Base-by-base conservation (phyloP, 2,329 filamentous ascomycete genomes). In the Cercospora zeina region DNA sequence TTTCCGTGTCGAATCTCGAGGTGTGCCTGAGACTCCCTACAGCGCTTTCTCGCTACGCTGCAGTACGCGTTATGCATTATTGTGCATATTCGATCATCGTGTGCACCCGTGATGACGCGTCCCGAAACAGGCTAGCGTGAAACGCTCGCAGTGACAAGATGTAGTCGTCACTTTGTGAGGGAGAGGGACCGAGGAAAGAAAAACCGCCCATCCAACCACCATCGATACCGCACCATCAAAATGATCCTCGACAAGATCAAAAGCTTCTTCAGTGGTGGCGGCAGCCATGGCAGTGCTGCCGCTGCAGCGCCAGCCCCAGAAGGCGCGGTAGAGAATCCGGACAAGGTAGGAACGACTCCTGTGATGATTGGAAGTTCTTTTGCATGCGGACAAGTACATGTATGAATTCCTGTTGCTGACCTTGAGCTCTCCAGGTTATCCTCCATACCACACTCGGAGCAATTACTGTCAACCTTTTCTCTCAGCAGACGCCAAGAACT, bases 361-460 rank as follows among this genome's bases (percentile, higher is more conserved):
- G n/a, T n/a, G n/a, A 30, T 2, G 42, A 30, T 14, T 7, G 42
- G 2, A 21, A 49, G 13, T 14, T 30, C 21, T n/a, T 30, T 0
- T 11, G 13, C 21, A n/a, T 4, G 4, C n/a, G n/a, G n/a, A 49
- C 27, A 21, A 11, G 21, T 11, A 49, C 13, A 27, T 14, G 21
- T 24, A 24, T 19, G 14, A 1, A 13, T 30, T 9, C 21, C 13
- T 3, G 0, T 49, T 27, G 4, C 21, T 49, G 42, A 49, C 42
- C 16, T 53, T 6, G 11, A 34, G 8, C 49, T 7, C 24, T 34
- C 5, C 19, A 56, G 56, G 73, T 75, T 13, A 57, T 72, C 21
- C 58, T 74, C 13, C 69, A 73, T 67, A 75, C 73, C 39, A 74
- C 69, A 10, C 65, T 74, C 13, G 73, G 73, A 34, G 71, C 73